These are phyloP conservation scores for Excoecaria agallocha DNA, from an alignment of 345 rosid species.

Conservation along the genomic window DNA sequence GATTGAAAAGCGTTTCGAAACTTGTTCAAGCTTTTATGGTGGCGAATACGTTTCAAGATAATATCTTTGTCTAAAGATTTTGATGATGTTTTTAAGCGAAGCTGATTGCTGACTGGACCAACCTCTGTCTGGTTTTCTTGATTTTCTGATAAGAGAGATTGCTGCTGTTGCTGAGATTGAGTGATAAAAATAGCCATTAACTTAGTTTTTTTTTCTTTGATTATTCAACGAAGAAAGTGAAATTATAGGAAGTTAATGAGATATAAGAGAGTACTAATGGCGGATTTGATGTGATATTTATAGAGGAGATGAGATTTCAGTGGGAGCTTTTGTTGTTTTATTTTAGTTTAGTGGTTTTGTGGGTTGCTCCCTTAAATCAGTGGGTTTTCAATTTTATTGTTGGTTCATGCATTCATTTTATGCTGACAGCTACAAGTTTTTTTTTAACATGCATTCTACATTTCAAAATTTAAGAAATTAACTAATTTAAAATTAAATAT, in stretches of 20 bases:
- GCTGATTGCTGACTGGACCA: slow-evolving; percentile 28
- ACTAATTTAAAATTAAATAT: no score
- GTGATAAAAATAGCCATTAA: slow-evolving; percentile 17
- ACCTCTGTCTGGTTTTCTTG: slow-evolving; percentile 1
- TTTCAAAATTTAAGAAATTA: no score
- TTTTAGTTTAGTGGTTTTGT: not conserved
- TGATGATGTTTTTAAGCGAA: slow-evolving; percentile 36
- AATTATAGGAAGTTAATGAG: not conserved
- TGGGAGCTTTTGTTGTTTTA: not conserved
- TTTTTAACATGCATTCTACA: no score
- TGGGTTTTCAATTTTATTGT: slow-evolving; percentile 17
- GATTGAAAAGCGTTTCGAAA: slow-evolving; percentile 30
- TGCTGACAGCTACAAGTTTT: no score
- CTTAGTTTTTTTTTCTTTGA: not conserved
- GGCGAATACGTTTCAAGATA: slow-evolving; percentile 48
- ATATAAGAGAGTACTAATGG: not conserved
- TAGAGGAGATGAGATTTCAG: not conserved
- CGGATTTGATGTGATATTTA: not conserved
- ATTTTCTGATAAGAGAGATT: slow-evolving; percentile 20
- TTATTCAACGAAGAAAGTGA: no score
- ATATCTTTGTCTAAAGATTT: slow-evolving; percentile 32
- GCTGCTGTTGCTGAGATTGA: not conserved
- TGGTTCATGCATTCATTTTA: no score
- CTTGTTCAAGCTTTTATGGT: slow-evolving; percentile 37
- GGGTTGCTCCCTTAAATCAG: slow-evolving; percentile 8